phyloP scores from a whole-genome alignment of 2,329 filamentous ascomycete genomes.

The Dactylellina leptospora region DNA sequence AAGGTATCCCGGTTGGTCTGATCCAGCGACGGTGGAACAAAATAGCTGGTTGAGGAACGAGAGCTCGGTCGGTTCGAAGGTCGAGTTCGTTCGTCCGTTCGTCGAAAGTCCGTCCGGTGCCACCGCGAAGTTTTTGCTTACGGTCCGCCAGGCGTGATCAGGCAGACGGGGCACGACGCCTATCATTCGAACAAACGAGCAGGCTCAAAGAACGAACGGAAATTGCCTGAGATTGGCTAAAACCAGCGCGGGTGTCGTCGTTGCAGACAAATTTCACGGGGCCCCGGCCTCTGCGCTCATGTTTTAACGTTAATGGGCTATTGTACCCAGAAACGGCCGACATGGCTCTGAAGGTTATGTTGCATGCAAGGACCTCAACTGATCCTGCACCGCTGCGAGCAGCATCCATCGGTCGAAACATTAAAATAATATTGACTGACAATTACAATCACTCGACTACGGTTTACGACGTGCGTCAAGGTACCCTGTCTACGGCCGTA shows the following conservation, averaged over 20 bases:
- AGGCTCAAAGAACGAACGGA: slow-evolving; percentile 32
- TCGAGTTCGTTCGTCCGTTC: neutral
- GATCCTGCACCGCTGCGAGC: slow-evolving; percentile 44
- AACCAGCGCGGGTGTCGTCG: slow-evolving; percentile 37
- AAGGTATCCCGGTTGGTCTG: slow-evolving; percentile 19
- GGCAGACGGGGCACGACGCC: slow-evolving; percentile 15
- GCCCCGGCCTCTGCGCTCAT: neutral
- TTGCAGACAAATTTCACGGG: slow-evolving; percentile 2
- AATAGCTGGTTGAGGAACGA: slow-evolving; percentile 11
- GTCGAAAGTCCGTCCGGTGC: slow-evolving; percentile 41
- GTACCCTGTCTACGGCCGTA: slow-evolving; percentile 33
- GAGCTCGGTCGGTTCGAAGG: slow-evolving; percentile 29
- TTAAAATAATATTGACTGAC: too few species aligned
- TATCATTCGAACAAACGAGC: slow-evolving; percentile 36
- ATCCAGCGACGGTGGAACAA: slow-evolving; percentile 12
- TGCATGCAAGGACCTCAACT: slow-evolving; percentile 46
- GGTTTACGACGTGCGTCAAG: slow-evolving; percentile 1
- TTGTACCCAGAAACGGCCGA: slow-evolving; percentile 43
- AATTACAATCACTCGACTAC: neutral
- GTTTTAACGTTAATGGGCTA: slow-evolving; percentile 40
- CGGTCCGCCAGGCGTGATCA: slow-evolving; percentile 4
- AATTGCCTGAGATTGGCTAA: slow-evolving; percentile 51
- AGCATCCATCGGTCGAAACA: slow-evolving; percentile 7
- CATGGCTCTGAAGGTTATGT: slow-evolving; percentile 32
- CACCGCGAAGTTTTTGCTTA: slow-evolving; percentile 2